Percentiles rank a stretch among this genome's conserved stretches.
Evolutionary conservation across 1,284 basidiomycete species (phyloP).

Genomic region (Stereum hirsutum): DNA sequence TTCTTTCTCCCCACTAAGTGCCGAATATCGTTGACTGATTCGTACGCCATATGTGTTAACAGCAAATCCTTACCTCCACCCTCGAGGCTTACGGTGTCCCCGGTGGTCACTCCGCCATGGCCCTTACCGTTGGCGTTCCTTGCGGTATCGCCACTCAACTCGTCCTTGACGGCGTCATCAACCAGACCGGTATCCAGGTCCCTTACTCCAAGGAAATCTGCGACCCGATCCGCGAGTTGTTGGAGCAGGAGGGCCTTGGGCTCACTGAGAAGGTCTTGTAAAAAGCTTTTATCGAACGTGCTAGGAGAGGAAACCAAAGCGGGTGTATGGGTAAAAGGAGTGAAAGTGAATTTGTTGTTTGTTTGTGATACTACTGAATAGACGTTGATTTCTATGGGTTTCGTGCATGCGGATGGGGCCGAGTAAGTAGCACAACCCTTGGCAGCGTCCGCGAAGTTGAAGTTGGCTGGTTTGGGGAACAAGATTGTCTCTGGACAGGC

Average conservation of each 20-base stretch:
- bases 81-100: slow-evolving; percentile 88
- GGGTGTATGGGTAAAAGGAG: too few species aligned
- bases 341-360: too few species aligned
- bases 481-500: too few species aligned
- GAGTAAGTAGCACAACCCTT: too few species aligned
- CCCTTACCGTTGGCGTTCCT: slow-evolving; percentile 83
- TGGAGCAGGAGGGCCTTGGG: slow-evolving; percentile 82
- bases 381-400: too few species aligned
- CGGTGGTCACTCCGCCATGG: slow-evolving; percentile 90
- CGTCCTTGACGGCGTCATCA: slow-evolving; percentile 72
- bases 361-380: too few species aligned
- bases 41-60: neutral
- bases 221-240: slow-evolving; percentile 65
- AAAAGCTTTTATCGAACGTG: too few species aligned
- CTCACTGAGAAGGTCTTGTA: slow-evolving; percentile 67
- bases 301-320: too few species aligned
- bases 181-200: slow-evolving; percentile 74
- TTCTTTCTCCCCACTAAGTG: neutral
- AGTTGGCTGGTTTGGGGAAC: too few species aligned
- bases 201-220: slow-evolving; percentile 89
- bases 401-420: too few species aligned
- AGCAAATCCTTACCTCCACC: slow-evolving; percentile 88
- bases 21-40: too few species aligned
- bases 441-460: too few species aligned
- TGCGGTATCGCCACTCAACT: slow-evolving; percentile 91